A percentile compares a stretch with the other conserved stretches of the same genome.
Evolutionary conservation across 352 stramenopile species (phyloP).

Genomic region (Phytophthora uliginosa): DNA sequence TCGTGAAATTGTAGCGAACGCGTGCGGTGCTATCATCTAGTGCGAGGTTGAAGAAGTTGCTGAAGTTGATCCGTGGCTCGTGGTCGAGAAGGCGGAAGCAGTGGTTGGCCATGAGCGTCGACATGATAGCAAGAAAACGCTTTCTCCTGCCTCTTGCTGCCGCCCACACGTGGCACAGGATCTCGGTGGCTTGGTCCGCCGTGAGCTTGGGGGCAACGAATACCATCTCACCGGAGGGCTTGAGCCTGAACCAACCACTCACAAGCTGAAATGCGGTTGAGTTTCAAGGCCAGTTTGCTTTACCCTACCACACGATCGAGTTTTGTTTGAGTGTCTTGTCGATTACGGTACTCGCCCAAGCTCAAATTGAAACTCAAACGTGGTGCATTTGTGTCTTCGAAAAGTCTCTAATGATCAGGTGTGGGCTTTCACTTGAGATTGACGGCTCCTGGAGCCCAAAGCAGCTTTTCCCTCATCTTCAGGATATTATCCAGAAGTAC

Average conservation of each 20-base stretch:
- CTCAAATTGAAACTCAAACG: conserved; percentile 10
- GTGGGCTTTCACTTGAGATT: too few relatives aligned
- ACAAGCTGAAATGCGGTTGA: neutral
- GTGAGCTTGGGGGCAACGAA: too few relatives aligned
- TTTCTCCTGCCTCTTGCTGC: too few relatives aligned
- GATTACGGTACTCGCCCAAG: conserved; percentile 1
- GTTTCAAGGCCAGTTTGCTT: neutral
- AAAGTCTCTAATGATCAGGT: conserved; percentile 8
- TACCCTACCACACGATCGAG: conserved; percentile 6
- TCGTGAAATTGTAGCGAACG: conserved; percentile 14
- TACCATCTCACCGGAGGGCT: neutral
- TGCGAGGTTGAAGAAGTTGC: neutral
- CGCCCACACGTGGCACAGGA: too few relatives aligned
- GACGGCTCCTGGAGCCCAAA: too few relatives aligned
- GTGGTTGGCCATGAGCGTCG: too few relatives aligned
- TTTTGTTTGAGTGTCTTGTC: neutral
- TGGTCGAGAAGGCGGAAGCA: too few relatives aligned
- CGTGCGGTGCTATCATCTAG: neutral
- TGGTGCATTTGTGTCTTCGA: neutral
- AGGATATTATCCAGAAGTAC: too few relatives aligned
- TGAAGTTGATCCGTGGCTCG: too few relatives aligned
- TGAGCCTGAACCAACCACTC: neutral
- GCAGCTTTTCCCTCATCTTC: too few relatives aligned
- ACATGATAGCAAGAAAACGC: too few relatives aligned
- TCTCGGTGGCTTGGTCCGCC: too few relatives aligned